phyloP scores from a whole-genome alignment of 2,329 filamentous ascomycete species.

The Colletotrichum sp. region DNA sequence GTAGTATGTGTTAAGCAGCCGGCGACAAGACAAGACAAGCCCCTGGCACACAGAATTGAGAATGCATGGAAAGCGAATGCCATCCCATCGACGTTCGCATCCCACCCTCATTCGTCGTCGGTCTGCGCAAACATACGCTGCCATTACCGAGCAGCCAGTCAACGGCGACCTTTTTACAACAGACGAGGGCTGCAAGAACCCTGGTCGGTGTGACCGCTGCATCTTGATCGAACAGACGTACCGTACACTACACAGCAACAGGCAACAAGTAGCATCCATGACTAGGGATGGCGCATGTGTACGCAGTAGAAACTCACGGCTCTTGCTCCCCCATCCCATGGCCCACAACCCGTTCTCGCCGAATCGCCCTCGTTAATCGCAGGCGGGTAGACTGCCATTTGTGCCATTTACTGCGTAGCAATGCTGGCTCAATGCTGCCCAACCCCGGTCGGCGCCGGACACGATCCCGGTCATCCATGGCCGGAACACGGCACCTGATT shows the following conservation, averaged over 20 bases:
- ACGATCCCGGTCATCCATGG: not conserved
- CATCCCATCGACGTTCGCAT: not conserved
- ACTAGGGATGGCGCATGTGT: not conserved
- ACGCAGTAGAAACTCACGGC: not conserved
- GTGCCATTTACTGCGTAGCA: not conserved
- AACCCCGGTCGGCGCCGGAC: not conserved
- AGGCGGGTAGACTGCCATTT: not conserved
- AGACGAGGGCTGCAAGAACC: not conserved
- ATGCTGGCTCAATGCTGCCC: not conserved
- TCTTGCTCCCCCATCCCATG: not conserved
- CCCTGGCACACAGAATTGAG: not conserved
- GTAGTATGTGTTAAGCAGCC: not conserved
- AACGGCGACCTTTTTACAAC: not conserved
- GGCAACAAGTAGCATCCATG: too few relatives aligned
- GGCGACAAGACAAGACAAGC: not conserved
- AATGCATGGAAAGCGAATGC: not conserved
- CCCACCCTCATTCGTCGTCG: not conserved
- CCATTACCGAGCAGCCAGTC: not conserved
- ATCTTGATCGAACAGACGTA: not conserved
- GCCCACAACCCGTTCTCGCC: slow-evolving; percentile 10
- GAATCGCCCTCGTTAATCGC: not conserved
- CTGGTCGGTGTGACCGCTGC: not conserved
- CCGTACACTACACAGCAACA: not conserved
- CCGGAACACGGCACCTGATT: slow-evolving; percentile 12
- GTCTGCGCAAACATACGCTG: not conserved